phyloP scores from a whole-genome alignment of 768 basidiomycete genomes.

The Trametes sanguinea region DNA sequence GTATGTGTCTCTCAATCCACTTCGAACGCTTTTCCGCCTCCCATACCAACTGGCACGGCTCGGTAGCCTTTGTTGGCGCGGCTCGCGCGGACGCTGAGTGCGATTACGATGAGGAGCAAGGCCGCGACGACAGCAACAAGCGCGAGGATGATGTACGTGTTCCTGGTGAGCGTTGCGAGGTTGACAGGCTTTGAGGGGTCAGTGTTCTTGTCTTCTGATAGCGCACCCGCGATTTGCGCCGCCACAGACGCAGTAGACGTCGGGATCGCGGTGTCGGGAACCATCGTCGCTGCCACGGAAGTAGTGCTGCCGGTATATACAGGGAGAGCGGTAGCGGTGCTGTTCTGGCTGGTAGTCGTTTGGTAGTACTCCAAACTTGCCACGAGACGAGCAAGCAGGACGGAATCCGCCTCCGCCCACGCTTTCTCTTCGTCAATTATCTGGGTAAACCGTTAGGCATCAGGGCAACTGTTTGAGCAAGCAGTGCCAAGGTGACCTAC shows the following conservation, averaged over 20 bases:
- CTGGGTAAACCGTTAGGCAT: neutral
- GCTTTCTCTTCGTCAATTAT: neutral
- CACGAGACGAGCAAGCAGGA: neutral
- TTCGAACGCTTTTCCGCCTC: neutral
- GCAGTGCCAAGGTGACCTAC: neutral
- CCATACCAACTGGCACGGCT: neutral
- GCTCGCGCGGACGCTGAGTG: neutral
- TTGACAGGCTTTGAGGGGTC: slow-evolving; percentile 3
- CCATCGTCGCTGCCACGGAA: neutral
- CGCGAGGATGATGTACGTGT: slow-evolving; percentile 18
- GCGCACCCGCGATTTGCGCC: neutral
- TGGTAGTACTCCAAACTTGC: neutral
- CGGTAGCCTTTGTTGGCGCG: slow-evolving; percentile 6
- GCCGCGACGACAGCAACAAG: neutral
- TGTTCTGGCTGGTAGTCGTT: neutral
- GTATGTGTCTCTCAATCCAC: neutral
- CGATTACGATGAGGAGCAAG: slow-evolving; percentile 2
- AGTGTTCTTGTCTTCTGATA: neutral
- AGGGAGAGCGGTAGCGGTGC: neutral
- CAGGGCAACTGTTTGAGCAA: too few relatives aligned
- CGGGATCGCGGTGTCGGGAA: neutral
- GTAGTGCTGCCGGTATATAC: neutral
- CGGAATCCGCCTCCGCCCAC: slow-evolving; percentile 8
- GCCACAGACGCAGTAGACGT: neutral
- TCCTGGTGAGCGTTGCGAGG: slow-evolving; percentile 1